Percentiles rank a stretch among this genome's conserved stretches.
These are phyloP conservation scores for Arachis stenosperma DNA, from an alignment of 306 rosid genomes.

Conservation along the genomic window DNA sequence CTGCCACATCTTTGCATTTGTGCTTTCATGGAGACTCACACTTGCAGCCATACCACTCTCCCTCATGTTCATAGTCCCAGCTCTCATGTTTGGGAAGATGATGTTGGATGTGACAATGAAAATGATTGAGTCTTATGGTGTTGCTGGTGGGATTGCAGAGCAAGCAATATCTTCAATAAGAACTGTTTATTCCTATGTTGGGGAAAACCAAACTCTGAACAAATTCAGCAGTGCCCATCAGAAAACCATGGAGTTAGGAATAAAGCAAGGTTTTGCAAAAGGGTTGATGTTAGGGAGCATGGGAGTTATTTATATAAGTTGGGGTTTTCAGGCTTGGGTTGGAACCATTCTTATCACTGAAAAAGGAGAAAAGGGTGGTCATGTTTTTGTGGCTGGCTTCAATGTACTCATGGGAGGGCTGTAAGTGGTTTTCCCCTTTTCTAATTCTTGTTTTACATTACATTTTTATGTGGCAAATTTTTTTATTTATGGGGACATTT, in stretches of 20 bases:
- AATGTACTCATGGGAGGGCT: constrained; percentile 91
- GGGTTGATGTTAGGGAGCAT: constrained; percentile 92
- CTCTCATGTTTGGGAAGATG: constrained; percentile 71
- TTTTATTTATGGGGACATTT: no score
- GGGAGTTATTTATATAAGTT: constrained; percentile 79
- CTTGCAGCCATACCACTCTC: constrained; percentile 87
- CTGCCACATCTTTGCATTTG: constrained; percentile 87
- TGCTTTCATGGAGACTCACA: constrained; percentile 78
- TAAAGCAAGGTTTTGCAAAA: constrained; percentile 72
- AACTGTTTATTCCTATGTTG: constrained; percentile 82
- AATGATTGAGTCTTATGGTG: constrained; percentile 87
- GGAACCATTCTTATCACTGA: constrained; percentile 75
- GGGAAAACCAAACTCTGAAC: constrained; percentile 70
- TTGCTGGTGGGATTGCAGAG: constrained; percentile 85
- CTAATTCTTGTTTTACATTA: constrained; percentile 8
- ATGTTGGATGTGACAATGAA: constrained; percentile 78
- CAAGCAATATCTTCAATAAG: constrained; percentile 89
- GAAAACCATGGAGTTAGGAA: constrained; percentile 64
- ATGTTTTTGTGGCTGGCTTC: constrained; percentile 84
- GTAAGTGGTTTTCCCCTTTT: constrained; percentile 56
- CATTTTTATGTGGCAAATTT: not conserved
- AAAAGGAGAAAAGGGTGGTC: constrained; percentile 78
- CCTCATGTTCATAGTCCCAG: constrained; percentile 76
- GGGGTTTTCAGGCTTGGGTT: constrained; percentile 98
- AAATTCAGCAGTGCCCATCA: constrained; percentile 77